Percentiles rank a stretch among this genome's conserved stretches.
These are phyloP conservation scores for Chrysosporium keratinophilum DNA, from an alignment of 2,329 filamentous ascomycete genomes.

Conservation along the genomic window DNA sequence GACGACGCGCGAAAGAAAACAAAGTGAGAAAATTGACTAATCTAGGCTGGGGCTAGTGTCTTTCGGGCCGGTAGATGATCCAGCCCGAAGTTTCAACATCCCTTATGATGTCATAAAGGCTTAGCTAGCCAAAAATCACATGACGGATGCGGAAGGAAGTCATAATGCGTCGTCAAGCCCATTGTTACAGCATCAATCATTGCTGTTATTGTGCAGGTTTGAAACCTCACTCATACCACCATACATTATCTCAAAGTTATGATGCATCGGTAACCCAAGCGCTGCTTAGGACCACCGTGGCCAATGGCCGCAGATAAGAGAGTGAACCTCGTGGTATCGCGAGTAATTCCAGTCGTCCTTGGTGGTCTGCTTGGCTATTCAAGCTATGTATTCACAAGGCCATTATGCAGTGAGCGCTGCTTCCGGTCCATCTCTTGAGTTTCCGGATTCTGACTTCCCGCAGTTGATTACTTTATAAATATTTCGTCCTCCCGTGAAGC, in stretches of 20 bases:
- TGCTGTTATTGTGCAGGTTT: neutral
- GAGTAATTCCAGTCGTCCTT: conserved; percentile 61
- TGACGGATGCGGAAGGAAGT: neutral
- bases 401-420: conserved; percentile 52
- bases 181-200: neutral
- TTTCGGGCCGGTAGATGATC: too few relatives aligned
- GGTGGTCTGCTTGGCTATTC: conserved; percentile 56
- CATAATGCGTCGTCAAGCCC: neutral
- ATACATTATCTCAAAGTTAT: neutral
- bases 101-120: neutral
- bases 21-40: too few relatives aligned
- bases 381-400: conserved; percentile 59
- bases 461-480: conserved; percentile 62
- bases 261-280: conserved; percentile 7
- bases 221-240: neutral
- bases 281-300: conserved; percentile 6
- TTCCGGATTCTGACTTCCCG: neutral
- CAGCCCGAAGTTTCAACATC: neutral
- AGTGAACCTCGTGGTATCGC: conserved; percentile 50
- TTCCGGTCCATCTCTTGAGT: neutral
- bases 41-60: neutral
- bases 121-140: neutral
- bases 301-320: conserved; percentile 33
- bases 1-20: too few relatives aligned
- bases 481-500: conserved; percentile 31